A percentile compares a stretch with the other conserved stretches of the same genome.
Evolutionary conservation across 257 asterid species (phyloP).

Genomic region (Solanum commersonii): DNA sequence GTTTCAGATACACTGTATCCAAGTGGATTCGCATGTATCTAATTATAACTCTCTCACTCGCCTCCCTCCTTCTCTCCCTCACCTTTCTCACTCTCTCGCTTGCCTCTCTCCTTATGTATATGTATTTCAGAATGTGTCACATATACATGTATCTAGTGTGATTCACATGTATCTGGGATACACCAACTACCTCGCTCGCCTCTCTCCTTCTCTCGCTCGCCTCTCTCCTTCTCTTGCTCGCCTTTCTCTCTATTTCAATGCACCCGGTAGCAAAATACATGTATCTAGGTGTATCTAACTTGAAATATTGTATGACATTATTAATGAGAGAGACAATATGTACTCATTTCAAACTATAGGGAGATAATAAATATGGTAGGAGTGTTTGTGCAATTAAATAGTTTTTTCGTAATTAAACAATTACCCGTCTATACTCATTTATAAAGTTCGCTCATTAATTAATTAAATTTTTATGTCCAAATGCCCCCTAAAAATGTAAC

Average conservation of each 20-base stretch:
- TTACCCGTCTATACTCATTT: neutral
- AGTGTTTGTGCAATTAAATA: neutral
- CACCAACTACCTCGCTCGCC: too few relatives aligned
- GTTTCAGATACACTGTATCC: too few relatives aligned
- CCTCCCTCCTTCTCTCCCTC: too few relatives aligned
- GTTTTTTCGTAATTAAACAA: neutral
- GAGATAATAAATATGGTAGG: too few relatives aligned
- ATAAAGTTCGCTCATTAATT: neutral
- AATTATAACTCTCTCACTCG: neutral
- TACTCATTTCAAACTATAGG: neutral
- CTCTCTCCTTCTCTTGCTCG: too few relatives aligned
- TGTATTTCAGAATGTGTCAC: neutral
- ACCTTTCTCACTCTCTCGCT: neutral
- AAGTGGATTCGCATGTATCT: neutral
- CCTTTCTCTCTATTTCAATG: neutral
- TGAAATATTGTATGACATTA: too few relatives aligned
- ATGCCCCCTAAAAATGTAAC: neutral
- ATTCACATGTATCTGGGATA: too few relatives aligned
- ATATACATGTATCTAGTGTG: neutral
- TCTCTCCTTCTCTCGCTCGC: too few relatives aligned
- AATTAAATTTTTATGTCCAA: neutral
- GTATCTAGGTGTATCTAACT: neutral
- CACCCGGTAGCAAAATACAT: too few relatives aligned
- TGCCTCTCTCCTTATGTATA: neutral
- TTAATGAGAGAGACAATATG: neutral